A percentile compares a stretch with the other conserved stretches of the same genome.
These are phyloP conservation scores for Cyclotella kingstonii DNA, from an alignment of 108 stramenopile genomes.

Conservation along the genomic window DNA sequence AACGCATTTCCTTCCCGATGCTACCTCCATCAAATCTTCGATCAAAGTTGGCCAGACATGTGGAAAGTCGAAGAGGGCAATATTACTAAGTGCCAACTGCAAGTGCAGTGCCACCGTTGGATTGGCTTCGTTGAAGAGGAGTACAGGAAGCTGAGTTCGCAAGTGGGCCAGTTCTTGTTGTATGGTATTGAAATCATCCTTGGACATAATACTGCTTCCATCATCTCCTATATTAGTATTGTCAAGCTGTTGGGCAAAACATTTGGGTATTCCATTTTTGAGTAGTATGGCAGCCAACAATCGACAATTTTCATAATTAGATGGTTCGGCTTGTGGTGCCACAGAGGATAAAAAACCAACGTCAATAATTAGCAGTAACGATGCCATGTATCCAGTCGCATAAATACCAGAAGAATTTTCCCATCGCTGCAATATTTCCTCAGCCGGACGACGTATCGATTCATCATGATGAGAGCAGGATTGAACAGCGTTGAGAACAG, in stretches of 20 bases:
- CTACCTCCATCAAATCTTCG: conserved; percentile 25
- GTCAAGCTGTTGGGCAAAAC: neutral
- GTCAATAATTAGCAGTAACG: conserved; percentile 11
- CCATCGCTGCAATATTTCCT: conserved; percentile 3
- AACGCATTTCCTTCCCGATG: too few species aligned
- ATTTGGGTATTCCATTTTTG: conserved; percentile 24
- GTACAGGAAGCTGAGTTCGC: neutral
- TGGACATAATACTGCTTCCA: neutral
- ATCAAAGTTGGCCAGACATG: conserved; percentile 20
- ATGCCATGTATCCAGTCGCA: conserved; percentile 2
- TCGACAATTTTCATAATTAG: conserved; percentile 2
- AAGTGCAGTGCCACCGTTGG: conserved; percentile 13
- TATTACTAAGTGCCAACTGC: conserved; percentile 18
- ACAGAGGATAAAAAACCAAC: neutral
- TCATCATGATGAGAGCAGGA: neutral
- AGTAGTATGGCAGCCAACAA: conserved; percentile 31
- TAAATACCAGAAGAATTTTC: neutral
- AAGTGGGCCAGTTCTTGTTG: neutral
- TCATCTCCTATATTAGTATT: neutral
- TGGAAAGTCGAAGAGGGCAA: conserved; percentile 31
- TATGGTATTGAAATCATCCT: neutral
- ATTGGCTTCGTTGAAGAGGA: neutral
- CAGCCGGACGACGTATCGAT: conserved; percentile 10
- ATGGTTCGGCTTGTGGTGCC: neutral
- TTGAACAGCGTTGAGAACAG: conserved; percentile 10